These are phyloP conservation scores for Ceratobasidium sp. DNA, from an alignment of 1,284 basidiomycete species.

Conservation along the genomic window DNA sequence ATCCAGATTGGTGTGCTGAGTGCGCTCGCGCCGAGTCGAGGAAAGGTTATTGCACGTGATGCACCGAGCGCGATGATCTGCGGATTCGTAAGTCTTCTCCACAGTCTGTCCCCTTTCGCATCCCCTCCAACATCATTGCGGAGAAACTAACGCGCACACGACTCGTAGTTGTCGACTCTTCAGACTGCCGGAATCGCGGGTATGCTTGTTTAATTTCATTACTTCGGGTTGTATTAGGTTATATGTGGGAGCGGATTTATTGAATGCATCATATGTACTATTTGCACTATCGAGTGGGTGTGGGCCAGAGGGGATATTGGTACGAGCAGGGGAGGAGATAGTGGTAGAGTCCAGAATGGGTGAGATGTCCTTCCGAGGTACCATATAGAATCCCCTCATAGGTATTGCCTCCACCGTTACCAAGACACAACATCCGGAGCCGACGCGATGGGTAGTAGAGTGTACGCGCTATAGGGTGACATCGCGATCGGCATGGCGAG, in stretches of 20 bases:
- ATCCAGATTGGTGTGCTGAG: conserved; percentile 91
- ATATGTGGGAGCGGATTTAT: conserved; percentile 21
- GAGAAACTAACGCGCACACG: too few species aligned
- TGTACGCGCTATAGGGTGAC: too few species aligned
- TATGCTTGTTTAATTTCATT: conserved; percentile 51
- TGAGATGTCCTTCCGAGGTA: too few species aligned
- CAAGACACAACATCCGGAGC: too few species aligned
- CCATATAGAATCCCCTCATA: too few species aligned
- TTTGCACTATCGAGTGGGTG: too few species aligned
- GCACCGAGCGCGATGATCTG: conserved; percentile 83
- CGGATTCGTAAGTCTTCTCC: conserved; percentile 65
- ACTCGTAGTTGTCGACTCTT: conserved; percentile 54
- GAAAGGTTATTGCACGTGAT: conserved; percentile 74
- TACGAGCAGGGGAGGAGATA: too few species aligned
- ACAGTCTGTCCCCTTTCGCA: conserved; percentile 40
- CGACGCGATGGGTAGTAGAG: too few species aligned
- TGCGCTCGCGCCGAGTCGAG: conserved; percentile 82
- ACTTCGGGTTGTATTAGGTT: neutral
- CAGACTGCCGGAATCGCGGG: conserved; percentile 57
- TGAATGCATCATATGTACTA: conserved; percentile 4
- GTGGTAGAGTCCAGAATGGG: too few species aligned
- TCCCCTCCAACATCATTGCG: conserved; percentile 53
- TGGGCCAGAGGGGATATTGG: too few species aligned
- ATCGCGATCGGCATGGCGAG: too few species aligned
- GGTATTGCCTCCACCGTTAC: too few species aligned